These are phyloP conservation scores for Ophiocordyceps camponoti-leonardi DNA, from an alignment of 2,329 filamentous ascomycete species.

Conservation along the genomic window DNA sequence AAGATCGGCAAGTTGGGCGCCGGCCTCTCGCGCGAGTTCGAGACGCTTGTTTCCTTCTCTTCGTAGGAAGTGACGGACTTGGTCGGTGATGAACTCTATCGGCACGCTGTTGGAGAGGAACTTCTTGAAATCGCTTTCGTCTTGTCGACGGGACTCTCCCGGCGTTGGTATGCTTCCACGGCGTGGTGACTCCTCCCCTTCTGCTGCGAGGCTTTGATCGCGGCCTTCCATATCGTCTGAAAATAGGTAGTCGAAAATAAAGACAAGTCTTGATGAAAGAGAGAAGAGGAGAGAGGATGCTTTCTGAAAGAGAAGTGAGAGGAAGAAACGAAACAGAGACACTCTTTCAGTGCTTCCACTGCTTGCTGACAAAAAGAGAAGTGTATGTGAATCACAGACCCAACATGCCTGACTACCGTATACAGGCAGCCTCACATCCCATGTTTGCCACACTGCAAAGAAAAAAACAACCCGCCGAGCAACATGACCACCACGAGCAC, in stretches of 20 bases:
- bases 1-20: conserved; percentile 6
- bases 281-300: too few relatives aligned
- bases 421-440: not conserved
- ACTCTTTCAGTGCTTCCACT: too few relatives aligned
- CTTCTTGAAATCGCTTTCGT: not conserved
- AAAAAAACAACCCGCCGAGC: not conserved
- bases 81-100: not conserved
- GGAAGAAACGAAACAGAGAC: too few relatives aligned
- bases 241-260: not conserved
- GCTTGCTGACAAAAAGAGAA: too few relatives aligned
- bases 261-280: not conserved
- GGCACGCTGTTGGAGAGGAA: not conserved
- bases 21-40: conserved; percentile 5
- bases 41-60: conserved; percentile 9
- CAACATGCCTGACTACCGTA: not conserved
- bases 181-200: too few relatives aligned
- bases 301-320: too few relatives aligned
- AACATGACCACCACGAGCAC: not conserved
- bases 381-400: not conserved
- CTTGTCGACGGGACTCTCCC: not conserved
- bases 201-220: not conserved
- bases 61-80: conserved; percentile 8
- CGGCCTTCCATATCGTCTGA: not conserved
- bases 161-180: too few relatives aligned
- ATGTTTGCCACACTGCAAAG: not conserved